Evolutionary conservation across 2,329 filamentous ascomycete genomes (phyloP).

Genomic region (Colletotrichum salicis): DNA sequence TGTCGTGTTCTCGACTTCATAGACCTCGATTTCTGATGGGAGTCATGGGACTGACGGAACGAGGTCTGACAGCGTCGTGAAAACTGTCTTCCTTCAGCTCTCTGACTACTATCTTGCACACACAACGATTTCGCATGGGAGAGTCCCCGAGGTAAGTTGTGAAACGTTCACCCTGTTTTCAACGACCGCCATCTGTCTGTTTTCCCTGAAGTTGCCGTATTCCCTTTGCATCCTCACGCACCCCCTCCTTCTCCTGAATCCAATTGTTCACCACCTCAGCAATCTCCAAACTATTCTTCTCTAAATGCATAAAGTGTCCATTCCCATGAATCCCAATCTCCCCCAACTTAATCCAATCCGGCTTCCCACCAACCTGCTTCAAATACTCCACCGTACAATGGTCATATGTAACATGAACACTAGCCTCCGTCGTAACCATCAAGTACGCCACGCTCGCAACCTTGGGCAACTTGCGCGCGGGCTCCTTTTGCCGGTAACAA

Average conservation of each 20-base stretch:
- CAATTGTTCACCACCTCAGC: constrained; percentile 50
- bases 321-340: constrained; percentile 61
- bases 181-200: no score
- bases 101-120: no score
- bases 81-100: background rate
- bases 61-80: background rate
- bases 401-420: constrained; percentile 65
- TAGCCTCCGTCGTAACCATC: constrained; percentile 63
- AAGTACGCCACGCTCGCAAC: constrained; percentile 59
- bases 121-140: no score
- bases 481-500: constrained; percentile 30
- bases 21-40: no score
- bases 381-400: constrained; percentile 64
- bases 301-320: constrained; percentile 65
- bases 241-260: constrained; percentile 41
- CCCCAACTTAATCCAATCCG: constrained; percentile 56
- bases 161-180: no score
- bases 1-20: no score
- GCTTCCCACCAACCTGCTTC: constrained; percentile 59
- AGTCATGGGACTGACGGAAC: no score
- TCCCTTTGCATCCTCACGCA: fast-evolving
- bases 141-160: no score
- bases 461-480: constrained; percentile 55
- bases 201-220: no score
- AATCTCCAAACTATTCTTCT: constrained; percentile 60